Evolutionary conservation across 306 rosid species (phyloP).

Genomic region (Lupinus albus): DNA sequence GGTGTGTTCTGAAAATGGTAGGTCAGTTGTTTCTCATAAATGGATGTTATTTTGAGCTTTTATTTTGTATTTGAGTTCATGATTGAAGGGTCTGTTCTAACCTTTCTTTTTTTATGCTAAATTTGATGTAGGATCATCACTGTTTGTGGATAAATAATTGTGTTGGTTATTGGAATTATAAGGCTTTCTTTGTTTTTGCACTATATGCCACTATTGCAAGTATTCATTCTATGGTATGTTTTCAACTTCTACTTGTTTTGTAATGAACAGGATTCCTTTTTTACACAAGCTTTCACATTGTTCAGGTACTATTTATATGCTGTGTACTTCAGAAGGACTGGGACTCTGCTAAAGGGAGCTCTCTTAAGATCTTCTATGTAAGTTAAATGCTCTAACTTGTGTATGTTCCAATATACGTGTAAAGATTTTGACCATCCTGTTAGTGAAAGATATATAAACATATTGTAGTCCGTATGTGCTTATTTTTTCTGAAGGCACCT

Average conservation of each 20-base stretch:
- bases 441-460: constrained; percentile 20
- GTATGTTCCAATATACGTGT: constrained; percentile 26
- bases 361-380: constrained; percentile 66
- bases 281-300: constrained; percentile 35
- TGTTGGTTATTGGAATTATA: constrained; percentile 89
- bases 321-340: constrained; percentile 66
- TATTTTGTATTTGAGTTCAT: constrained; percentile 13
- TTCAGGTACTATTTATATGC: constrained; percentile 59
- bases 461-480: not conserved
- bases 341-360: constrained; percentile 40
- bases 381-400: constrained; percentile 42
- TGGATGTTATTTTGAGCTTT: constrained; percentile 19
- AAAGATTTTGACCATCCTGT: not conserved
- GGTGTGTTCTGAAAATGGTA: constrained; percentile 94
- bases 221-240: constrained; percentile 68
- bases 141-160: constrained; percentile 90
- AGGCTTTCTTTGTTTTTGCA: constrained; percentile 67
- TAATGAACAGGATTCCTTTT: constrained; percentile 11
- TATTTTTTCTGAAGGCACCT: not conserved
- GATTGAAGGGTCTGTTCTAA: constrained; percentile 13
- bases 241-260: constrained; percentile 31
- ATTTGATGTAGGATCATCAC: constrained; percentile 86
- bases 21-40: constrained; percentile 45
- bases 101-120: constrained; percentile 23
- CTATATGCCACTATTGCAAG: constrained; percentile 60